Evolutionary conservation across 139 green algal genomes (phyloP).

Genomic region (Tetradesmus obliquus): DNA sequence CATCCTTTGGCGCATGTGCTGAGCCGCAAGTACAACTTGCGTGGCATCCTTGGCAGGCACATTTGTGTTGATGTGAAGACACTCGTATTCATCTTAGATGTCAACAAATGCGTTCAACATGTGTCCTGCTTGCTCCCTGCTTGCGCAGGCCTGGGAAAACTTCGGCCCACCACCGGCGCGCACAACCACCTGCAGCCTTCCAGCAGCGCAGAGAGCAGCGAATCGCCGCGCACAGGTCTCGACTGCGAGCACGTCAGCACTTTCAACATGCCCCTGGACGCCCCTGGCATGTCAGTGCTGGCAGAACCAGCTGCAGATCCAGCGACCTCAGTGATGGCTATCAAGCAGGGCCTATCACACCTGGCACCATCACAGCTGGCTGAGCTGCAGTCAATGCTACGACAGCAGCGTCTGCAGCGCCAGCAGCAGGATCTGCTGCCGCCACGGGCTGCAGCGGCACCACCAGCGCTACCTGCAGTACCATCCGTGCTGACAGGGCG

Average conservation of each 20-base stretch:
- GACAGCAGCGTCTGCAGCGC: conserved; percentile 25
- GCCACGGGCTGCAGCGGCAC: not conserved
- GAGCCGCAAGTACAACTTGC: not conserved
- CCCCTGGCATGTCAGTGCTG: not conserved
- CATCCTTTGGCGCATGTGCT: not conserved
- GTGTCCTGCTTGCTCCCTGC: not conserved
- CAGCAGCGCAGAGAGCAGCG: not conserved
- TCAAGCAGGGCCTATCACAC: conserved; percentile 8
- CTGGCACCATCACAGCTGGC: conserved; percentile 2
- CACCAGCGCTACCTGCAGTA: not conserved
- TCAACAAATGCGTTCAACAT: too few relatives aligned
- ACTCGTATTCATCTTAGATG: too few relatives aligned
- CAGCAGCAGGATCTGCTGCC: conserved; percentile 24
- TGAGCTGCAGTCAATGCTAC: conserved; percentile 27
- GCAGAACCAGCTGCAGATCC: not conserved
- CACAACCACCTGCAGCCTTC: not conserved
- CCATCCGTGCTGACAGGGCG: not conserved
- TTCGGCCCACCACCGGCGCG: not conserved
- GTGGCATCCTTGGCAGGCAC: not conserved
- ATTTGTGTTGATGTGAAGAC: not conserved
- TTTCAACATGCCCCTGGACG: not conserved
- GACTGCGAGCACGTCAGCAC: not conserved
- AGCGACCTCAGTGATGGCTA: not conserved
- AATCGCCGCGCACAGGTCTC: not conserved
- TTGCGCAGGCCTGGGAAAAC: not conserved